phyloP scores from a whole-genome alignment of 257 asterid genomes.

The Fraxinus anomala region DNA sequence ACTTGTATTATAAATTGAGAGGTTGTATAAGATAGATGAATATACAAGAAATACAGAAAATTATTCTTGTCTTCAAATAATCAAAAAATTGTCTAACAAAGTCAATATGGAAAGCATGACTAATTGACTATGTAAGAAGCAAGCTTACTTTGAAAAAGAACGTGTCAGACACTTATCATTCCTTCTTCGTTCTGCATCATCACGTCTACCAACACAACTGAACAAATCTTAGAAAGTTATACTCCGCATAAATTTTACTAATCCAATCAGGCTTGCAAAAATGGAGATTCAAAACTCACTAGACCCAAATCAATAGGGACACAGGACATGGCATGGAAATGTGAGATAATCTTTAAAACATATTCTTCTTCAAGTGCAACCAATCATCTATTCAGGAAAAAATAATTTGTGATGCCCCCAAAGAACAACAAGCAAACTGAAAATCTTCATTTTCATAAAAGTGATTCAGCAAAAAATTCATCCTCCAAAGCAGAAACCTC shows the following conservation, averaged over 20 bases:
- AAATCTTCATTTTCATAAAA: conserved; percentile 5
- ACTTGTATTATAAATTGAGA: too few relatives aligned
- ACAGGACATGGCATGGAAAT: not conserved
- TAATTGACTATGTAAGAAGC: not conserved
- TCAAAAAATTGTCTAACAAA: not conserved
- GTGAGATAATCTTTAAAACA: not conserved
- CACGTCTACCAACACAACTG: not conserved
- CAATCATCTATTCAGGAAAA: not conserved
- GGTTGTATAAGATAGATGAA: too few relatives aligned
- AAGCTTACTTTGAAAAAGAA: not conserved
- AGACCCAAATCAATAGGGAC: conserved; percentile 2
- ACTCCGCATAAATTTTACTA: not conserved
- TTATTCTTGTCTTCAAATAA: too few relatives aligned
- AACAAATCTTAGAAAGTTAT: not conserved
- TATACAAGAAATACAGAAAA: too few relatives aligned
- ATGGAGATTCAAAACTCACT: conserved; percentile 6
- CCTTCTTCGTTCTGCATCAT: conserved; percentile 3
- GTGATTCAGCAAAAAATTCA: conserved; percentile 37
- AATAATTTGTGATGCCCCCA: not conserved
- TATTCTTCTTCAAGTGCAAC: not conserved
- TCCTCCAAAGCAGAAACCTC: conserved; percentile 42
- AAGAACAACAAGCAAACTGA: conserved; percentile 4
- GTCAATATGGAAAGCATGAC: not conserved
- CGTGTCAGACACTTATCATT: conserved; percentile 3
- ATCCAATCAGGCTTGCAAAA: not conserved